Evolutionary conservation across 129 eudicot species (phyloP).

Genomic region (Tanacetum coccineum): DNA sequence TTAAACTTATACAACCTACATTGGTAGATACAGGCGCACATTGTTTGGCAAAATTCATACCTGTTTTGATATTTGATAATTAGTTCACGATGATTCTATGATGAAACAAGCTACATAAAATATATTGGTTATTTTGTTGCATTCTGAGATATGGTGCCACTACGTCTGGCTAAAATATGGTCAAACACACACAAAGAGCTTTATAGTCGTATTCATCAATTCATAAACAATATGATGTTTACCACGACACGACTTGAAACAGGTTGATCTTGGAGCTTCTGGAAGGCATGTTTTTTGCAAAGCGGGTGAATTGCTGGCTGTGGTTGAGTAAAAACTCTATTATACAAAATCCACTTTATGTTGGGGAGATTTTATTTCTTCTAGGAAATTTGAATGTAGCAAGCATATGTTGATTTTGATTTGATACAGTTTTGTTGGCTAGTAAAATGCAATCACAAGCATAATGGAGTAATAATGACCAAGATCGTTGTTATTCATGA

Average conservation of each 20-base stretch:
- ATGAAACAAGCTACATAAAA: too few relatives aligned
- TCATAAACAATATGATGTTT: neutral
- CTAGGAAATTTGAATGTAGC: constrained; percentile 20
- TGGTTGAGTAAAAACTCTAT: constrained; percentile 54
- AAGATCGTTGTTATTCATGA: constrained; percentile 10
- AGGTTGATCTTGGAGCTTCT: constrained; percentile 86
- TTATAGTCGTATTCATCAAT: neutral
- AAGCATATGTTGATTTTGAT: constrained; percentile 11
- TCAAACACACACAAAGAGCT: neutral
- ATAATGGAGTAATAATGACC: neutral
- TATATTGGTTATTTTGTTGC: too few relatives aligned
- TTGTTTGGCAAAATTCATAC: neutral
- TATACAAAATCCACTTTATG: neutral
- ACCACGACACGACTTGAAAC: constrained; percentile 12
- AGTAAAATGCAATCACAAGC: constrained; percentile 6
- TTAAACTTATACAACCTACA: neutral
- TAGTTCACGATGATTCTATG: neutral
- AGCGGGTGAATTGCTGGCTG: constrained; percentile 79
- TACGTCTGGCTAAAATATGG: neutral
- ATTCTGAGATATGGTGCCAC: too few relatives aligned
- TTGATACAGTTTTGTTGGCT: constrained; percentile 25
- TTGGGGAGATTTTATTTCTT: neutral
- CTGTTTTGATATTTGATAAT: neutral
- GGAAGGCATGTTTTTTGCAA: constrained; percentile 80
- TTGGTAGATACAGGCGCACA: too few relatives aligned